These are phyloP conservation scores for Talaromyces trachyspermus DNA, from an alignment of 495 filamentous ascomycete species.

Conservation along the genomic window DNA sequence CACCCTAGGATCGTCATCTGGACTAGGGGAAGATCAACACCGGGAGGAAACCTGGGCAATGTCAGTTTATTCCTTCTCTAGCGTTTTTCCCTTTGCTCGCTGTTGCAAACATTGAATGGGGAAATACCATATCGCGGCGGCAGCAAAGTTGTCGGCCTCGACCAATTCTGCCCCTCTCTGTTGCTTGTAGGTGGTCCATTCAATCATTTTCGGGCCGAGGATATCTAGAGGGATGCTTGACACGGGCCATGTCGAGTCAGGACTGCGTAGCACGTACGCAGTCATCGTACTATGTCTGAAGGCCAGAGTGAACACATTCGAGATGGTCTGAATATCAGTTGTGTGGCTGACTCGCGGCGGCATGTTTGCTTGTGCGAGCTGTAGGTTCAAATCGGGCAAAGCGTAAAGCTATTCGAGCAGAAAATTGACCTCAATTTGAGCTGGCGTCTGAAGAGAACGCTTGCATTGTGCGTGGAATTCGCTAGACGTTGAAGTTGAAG, in stretches of 20 bases:
- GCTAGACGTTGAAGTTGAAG: too few relatives aligned
- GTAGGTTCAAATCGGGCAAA: background rate
- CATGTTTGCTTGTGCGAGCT: background rate
- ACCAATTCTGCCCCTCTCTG: slow-evolving; percentile 2
- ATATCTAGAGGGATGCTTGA: slow-evolving; percentile 1
- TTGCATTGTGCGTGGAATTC: too few relatives aligned
- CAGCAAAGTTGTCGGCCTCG: slow-evolving; percentile 9
- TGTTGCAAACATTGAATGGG: background rate
- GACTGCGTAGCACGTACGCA: background rate
- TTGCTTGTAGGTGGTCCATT: slow-evolving; percentile 6
- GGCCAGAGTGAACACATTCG: slow-evolving; percentile 1
- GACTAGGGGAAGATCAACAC: background rate
- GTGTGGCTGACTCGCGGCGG: background rate
- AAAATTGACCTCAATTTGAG: background rate
- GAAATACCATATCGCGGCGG: slow-evolving; percentile 10
- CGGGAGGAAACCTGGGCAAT: slow-evolving; percentile 3
- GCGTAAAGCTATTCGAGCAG: too few relatives aligned
- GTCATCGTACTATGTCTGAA: slow-evolving; percentile 1
- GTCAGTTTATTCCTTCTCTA: background rate
- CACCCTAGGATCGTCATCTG: background rate
- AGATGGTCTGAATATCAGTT: slow-evolving; percentile 2
- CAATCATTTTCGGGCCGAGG: slow-evolving; percentile 2
- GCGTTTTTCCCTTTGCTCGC: background rate
- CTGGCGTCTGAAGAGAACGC: too few relatives aligned
- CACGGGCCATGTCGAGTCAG: slow-evolving; percentile 2